Evolutionary conservation across 2,329 filamentous ascomycete species (phyloP), one percentile per base, ranked within the genome.

Genomic region (Niveomyces coronatus): DNA sequence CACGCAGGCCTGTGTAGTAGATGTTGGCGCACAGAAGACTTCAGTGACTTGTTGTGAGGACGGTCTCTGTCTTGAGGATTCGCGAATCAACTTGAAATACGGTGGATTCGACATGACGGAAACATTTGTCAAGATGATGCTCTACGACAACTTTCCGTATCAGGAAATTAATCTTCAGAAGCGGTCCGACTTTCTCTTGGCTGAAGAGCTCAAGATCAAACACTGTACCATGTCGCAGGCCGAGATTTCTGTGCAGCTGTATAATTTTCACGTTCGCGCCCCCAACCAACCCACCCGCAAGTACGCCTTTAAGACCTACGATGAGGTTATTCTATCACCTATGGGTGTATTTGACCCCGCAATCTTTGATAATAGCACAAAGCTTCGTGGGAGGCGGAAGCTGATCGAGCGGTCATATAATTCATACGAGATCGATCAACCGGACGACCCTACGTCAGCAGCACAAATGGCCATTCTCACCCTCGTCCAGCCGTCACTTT

Each of bases 31-130:
- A 1, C 87, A 96, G 56, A 98, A 98, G 70, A 96, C 91, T 1
- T 94, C 91, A 0, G 83, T 98, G 22, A 89, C 88, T 45, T 98
- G 91, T 49, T 88, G 98, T 9, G 91, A 98, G 52, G 91, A 98
- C 57, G 91, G 91, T 2, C 82, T 98, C 61, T 87, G 85, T 53
- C 74, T 94, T 18, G 91, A 96, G 46, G 89, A 95, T 54, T 98
- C 91, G 13, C 78, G 91, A 13, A 76, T 98, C 55, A 96, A 96
- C 56, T 65, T 98, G 47, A 96, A 98, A 58, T 94, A 82, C 51
- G 91, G 91, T 35, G 91, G 91, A 1, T 79, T 74, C 51, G 91
- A 98, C 58, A 83, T 96, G 26, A 96, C 91, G 0, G 86, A 94
- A 50, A 84, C 85, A 0, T 95, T 98, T 52, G 73, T 94, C 56